Percentiles rank a stretch among this genome's conserved stretches.
Evolutionary conservation across 1,139 yeast genomes (phyloP).

Genomic region (Pichia sp.): DNA sequence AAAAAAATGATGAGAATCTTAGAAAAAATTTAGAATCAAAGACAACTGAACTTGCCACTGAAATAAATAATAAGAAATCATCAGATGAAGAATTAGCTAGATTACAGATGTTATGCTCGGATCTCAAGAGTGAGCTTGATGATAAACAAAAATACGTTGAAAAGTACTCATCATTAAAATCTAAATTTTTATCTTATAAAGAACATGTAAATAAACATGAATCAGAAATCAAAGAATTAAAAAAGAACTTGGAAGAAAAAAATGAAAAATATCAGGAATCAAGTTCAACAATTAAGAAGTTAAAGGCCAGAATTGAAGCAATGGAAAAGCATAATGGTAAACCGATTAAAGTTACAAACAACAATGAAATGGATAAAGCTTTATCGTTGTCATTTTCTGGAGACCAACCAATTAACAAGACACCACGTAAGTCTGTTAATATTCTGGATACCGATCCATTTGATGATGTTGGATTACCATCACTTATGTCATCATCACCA

Average conservation of each 20-base stretch:
- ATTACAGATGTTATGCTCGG: conserved; percentile 9
- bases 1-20: background rate
- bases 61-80: background rate
- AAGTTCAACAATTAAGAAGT: background rate
- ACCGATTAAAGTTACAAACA: background rate
- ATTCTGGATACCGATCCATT: conserved; percentile 11
- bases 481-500: conserved; percentile 15
- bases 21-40: background rate
- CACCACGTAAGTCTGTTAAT: conserved; percentile 8
- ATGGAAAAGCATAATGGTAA: background rate
- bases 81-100: conserved; percentile 9
- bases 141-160: conserved; percentile 5
- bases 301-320: background rate
- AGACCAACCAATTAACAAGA: conserved; percentile 1
- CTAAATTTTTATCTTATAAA: conserved; percentile 3
- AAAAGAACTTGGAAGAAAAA: background rate
- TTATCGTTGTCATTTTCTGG: background rate
- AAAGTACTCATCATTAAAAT: conserved; percentile 5
- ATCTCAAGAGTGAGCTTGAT: conserved; percentile 5
- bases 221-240: background rate
- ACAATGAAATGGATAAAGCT: background rate
- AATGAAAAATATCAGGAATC: background rate
- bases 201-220: background rate
- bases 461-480: conserved; percentile 11
- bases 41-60: background rate